A percentile compares a stretch with the other conserved stretches of the same genome.
Evolutionary conservation across 2,329 filamentous ascomycete genomes (phyloP).

Genomic region (Onygena corvina): DNA sequence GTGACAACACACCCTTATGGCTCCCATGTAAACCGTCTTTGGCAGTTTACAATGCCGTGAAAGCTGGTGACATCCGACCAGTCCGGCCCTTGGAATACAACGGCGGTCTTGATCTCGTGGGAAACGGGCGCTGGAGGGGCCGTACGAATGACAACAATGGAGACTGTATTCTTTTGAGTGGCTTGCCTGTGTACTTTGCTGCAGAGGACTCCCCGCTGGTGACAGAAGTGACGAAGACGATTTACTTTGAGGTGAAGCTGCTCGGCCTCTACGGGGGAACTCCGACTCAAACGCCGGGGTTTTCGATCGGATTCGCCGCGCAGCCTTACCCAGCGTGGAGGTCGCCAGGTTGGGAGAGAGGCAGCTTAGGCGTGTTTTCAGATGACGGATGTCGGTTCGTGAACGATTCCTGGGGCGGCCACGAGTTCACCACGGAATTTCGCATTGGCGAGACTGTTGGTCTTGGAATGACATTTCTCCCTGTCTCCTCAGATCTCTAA

Average conservation of each 20-base stretch:
- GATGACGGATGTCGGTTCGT: slow-evolving; percentile 53
- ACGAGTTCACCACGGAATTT: slow-evolving; percentile 45
- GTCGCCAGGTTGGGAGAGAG: slow-evolving; percentile 52
- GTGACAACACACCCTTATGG: slow-evolving; percentile 41
- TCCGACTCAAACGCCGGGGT: slow-evolving; percentile 36
- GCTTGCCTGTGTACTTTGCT: slow-evolving; percentile 46
- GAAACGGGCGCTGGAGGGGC: slow-evolving; percentile 36
- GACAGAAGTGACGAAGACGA: slow-evolving; percentile 37
- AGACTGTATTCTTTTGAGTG: slow-evolving; percentile 44
- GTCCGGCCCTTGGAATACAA: slow-evolving; percentile 33
- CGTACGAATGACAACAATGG: slow-evolving; percentile 31
- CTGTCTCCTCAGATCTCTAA: slow-evolving; percentile 23
- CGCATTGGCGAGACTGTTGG: slow-evolving; percentile 45
- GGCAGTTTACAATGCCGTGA: slow-evolving; percentile 33
- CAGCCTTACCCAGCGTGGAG: slow-evolving; percentile 52
- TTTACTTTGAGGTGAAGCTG: slow-evolving; percentile 50
- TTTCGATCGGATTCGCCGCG: slow-evolving; percentile 49
- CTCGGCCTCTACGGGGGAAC: slow-evolving; percentile 30
- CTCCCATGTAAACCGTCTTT: slow-evolving; percentile 35
- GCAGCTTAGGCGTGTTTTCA: slow-evolving; percentile 48
- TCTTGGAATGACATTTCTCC: slow-evolving; percentile 45
- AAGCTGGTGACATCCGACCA: slow-evolving; percentile 36
- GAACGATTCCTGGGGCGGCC: slow-evolving; percentile 49
- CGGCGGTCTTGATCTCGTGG: slow-evolving; percentile 27
- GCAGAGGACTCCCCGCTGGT: slow-evolving; percentile 39